A percentile compares a stretch with the other conserved stretches of the same genome.
Evolutionary conservation across 2,329 filamentous ascomycete species (phyloP).

Genomic region (Cercospora sp.): DNA sequence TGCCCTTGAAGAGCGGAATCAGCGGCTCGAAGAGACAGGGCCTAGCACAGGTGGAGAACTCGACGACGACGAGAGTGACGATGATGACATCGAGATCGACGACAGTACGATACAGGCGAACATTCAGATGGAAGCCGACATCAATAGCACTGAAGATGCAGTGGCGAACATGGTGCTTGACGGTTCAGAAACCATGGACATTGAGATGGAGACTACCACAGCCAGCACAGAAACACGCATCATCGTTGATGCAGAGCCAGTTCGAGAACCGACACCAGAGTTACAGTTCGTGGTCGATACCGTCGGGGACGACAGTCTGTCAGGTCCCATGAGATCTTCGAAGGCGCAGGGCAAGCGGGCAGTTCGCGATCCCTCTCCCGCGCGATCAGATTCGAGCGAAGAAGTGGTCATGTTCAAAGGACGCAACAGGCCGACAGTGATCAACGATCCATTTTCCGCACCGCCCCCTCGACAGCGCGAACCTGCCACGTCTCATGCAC

Average conservation of each 20-base stretch:
- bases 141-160: slow-evolving; percentile 33
- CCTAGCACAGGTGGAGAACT: slow-evolving; percentile 13
- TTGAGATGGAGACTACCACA: slow-evolving; percentile 12
- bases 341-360: slow-evolving; percentile 26
- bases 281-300: slow-evolving; percentile 38
- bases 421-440: slow-evolving; percentile 40
- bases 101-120: slow-evolving; percentile 33
- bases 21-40: slow-evolving; percentile 3
- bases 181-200: slow-evolving; percentile 24
- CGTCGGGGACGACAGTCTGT: slow-evolving; percentile 35
- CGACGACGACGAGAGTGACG: slow-evolving; percentile 25
- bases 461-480: slow-evolving; percentile 6
- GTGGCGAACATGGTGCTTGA: slow-evolving; percentile 38
- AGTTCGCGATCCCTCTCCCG: slow-evolving; percentile 43
- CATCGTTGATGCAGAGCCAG: slow-evolving; percentile 14
- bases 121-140: slow-evolving; percentile 35
- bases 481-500: slow-evolving; percentile 34
- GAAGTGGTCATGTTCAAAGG: slow-evolving; percentile 71
- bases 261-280: slow-evolving; percentile 11
- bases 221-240: slow-evolving; percentile 22
- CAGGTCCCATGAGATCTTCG: slow-evolving; percentile 4
- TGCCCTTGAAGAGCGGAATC: slow-evolving; percentile 28
- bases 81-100: slow-evolving; percentile 30
- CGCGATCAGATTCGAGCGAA: slow-evolving; percentile 63
- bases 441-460: slow-evolving; percentile 33